Percentiles rank a stretch among this genome's conserved stretches.
phyloP scores from a whole-genome alignment of 2,329 filamentous ascomycete genomes.

The Celoporthe dispersa region DNA sequence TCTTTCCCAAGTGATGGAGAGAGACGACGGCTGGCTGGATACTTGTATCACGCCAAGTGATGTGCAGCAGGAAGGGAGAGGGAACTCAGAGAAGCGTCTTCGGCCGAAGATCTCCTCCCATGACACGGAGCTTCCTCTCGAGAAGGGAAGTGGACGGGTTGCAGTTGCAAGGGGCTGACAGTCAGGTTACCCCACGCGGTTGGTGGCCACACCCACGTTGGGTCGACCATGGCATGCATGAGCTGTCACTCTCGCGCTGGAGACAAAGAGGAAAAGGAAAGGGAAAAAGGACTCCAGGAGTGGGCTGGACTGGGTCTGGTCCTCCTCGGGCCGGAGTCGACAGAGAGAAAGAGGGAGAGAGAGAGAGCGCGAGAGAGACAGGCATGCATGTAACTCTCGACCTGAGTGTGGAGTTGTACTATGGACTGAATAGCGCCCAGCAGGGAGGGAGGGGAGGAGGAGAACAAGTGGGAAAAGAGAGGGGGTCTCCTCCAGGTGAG shows the following conservation, averaged over 20 bases:
- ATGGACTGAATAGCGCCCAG: neutral
- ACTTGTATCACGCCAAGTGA: conserved; percentile 26
- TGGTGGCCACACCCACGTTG: conserved; percentile 21
- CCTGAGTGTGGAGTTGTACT: neutral
- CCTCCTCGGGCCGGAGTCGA: conserved; percentile 1
- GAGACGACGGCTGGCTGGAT: conserved; percentile 21
- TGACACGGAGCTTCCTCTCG: conserved; percentile 23
- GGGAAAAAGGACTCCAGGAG: too few relatives aligned
- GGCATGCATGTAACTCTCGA: neutral
- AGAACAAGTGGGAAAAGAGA: neutral
- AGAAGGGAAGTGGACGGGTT: conserved; percentile 19
- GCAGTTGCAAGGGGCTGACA: conserved; percentile 23
- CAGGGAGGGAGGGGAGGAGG: too few relatives aligned
- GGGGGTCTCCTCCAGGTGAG: conserved; percentile 11
- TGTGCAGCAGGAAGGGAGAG: conserved; percentile 4
- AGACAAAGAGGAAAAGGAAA: too few relatives aligned
- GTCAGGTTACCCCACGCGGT: conserved; percentile 20
- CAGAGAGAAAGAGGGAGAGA: too few relatives aligned
- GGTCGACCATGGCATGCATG: conserved; percentile 18
- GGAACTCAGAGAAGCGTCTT: conserved; percentile 19
- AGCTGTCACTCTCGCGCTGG: conserved; percentile 21
- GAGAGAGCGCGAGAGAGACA: neutral
- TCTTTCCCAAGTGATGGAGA: conserved; percentile 5
- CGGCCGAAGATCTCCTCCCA: conserved; percentile 20
- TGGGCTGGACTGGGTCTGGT: neutral